phyloP scores from a whole-genome alignment of 768 basidiomycete genomes.

The Cyclocybe aegerita region DNA sequence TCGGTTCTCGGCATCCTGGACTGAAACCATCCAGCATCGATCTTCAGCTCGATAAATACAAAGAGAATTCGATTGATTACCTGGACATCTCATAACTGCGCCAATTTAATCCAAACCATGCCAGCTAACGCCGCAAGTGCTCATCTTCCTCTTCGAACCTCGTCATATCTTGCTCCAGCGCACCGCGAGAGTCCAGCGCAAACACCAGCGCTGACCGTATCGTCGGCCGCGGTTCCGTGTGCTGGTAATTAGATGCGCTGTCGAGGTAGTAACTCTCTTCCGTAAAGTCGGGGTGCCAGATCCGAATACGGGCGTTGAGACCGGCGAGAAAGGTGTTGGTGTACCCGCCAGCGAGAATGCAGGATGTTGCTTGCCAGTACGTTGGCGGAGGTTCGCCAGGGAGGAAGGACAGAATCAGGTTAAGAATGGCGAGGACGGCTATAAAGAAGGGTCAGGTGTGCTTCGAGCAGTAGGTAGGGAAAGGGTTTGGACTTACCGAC shows the following conservation, averaged over 20 bases:
- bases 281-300: constrained; percentile 3
- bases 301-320: constrained; percentile 7
- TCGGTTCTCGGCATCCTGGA: too few relatives aligned
- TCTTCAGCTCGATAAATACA: too few relatives aligned
- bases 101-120: too few relatives aligned
- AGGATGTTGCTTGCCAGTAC: constrained; percentile 6
- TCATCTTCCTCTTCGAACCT: too few relatives aligned
- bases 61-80: too few relatives aligned
- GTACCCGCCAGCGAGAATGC: constrained; percentile 5
- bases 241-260: neutral
- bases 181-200: neutral
- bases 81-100: too few relatives aligned
- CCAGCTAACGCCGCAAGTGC: too few relatives aligned
- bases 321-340: constrained; percentile 6
- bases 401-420: constrained; percentile 7
- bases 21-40: too few relatives aligned
- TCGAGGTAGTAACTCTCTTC: neutral
- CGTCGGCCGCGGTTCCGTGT: neutral
- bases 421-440: constrained; percentile 7
- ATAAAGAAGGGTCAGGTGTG: neutral
- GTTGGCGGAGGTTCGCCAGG: neutral
- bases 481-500: neutral
- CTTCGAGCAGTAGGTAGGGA: neutral
- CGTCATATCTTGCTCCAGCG: too few relatives aligned
- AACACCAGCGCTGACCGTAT: constrained; percentile 3